phyloP scores from a whole-genome alignment of 1,139 yeast species.

The Arxiozyma bovina region DNA sequence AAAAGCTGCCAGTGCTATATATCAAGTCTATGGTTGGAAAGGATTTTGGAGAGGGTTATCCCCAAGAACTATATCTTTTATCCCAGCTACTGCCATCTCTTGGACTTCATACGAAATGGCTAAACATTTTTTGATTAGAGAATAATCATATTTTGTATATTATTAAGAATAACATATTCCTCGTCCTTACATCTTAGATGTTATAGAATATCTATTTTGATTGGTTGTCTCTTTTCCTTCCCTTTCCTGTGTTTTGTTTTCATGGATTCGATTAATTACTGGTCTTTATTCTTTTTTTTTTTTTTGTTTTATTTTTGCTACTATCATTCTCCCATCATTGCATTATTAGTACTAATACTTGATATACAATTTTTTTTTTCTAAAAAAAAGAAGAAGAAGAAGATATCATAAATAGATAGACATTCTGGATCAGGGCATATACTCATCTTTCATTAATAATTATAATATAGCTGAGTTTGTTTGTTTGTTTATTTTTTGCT shows the following conservation, averaged over 20 bases:
- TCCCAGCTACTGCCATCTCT: slow-evolving; percentile 94
- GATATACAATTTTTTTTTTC: too few species aligned
- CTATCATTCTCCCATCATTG: background rate
- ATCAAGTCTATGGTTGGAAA: slow-evolving; percentile 51
- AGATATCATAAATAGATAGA: too few species aligned
- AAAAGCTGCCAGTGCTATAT: slow-evolving; percentile 65
- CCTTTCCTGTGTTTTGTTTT: background rate
- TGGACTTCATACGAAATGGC: slow-evolving; percentile 99
- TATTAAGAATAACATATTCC: background rate
- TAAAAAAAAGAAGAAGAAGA: too few species aligned
- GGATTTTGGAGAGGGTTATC: slow-evolving; percentile 81
- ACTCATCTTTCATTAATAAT: background rate
- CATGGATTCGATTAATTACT: background rate
- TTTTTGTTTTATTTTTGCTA: background rate
- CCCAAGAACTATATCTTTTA: slow-evolving; percentile 87
- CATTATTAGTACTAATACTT: background rate
- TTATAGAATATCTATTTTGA: too few species aligned
- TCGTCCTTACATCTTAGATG: background rate
- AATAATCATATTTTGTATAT: background rate
- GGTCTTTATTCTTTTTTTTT: too few species aligned
- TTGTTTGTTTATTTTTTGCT: too few species aligned
- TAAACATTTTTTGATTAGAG: slow-evolving; percentile 35
- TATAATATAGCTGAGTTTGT: background rate
- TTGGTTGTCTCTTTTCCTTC: background rate
- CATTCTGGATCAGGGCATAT: background rate